phyloP scores from a whole-genome alignment of 306 rosid species.

The Quercus dentata region DNA sequence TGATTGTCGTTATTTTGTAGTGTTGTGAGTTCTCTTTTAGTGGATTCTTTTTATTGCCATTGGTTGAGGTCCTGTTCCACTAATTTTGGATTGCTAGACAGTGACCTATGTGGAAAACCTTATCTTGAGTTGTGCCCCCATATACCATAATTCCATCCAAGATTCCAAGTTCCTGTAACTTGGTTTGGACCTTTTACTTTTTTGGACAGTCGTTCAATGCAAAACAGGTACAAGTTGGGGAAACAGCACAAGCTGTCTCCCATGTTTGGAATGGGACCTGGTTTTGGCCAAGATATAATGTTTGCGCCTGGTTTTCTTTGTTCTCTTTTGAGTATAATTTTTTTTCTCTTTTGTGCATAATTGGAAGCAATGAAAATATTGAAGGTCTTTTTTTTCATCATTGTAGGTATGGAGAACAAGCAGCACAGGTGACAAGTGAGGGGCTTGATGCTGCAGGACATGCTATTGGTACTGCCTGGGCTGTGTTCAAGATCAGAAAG shows the following conservation, averaged over 20 bases:
- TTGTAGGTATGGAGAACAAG: conserved; percentile 76
- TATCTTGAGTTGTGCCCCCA: not conserved
- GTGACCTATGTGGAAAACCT: not conserved
- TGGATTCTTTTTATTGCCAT: not conserved
- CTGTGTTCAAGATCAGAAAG: conserved; percentile 77
- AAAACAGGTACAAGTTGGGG: not conserved
- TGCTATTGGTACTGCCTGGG: conserved; percentile 88
- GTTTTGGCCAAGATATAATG: not conserved
- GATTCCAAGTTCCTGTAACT: not conserved
- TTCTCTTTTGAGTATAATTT: not conserved
- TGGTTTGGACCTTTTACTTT: not conserved
- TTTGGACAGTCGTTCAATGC: not conserved
- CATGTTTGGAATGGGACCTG: not conserved
- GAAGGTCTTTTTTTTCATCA: not conserved
- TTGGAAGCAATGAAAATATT: not conserved
- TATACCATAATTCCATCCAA: not conserved
- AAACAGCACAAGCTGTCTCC: not conserved
- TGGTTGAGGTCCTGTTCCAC: not conserved
- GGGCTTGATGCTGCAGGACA: conserved; percentile 86
- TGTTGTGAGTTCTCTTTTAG: not conserved
- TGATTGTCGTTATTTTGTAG: not conserved
- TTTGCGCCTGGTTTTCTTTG: not conserved
- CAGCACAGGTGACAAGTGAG: conserved; percentile 62
- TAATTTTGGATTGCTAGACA: not conserved
- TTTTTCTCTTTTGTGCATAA: not conserved